Conservation (phyloP, 257 asterid genomes). For the Nemophila menziesii region DNA sequence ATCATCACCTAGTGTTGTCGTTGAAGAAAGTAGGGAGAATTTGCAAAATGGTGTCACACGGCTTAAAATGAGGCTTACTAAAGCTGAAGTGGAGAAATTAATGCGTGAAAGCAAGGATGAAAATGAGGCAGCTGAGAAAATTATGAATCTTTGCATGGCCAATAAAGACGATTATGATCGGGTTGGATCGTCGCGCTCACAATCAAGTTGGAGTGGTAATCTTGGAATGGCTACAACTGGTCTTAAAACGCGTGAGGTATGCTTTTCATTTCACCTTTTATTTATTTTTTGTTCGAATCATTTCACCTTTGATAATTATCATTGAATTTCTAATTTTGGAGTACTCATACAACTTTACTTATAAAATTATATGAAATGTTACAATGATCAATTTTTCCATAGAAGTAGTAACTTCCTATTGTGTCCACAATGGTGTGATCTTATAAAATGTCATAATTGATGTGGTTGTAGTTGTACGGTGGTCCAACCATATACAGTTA, state of each 20-base stretch:
- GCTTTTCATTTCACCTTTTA: conserved; percentile 2
- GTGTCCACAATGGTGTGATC: no score
- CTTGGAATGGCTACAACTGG: conserved; percentile 18
- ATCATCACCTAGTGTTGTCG: conserved; percentile 17
- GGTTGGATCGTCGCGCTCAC: conserved; percentile 5
- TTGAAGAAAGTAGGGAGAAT: conserved; percentile 2
- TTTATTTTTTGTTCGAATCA: conserved; percentile 13
- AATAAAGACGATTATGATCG: conserved; percentile 11
- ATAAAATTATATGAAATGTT: no score
- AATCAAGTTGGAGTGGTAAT: conserved; percentile 9
- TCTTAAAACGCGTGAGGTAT: conserved; percentile 53
- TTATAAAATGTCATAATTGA: no score
- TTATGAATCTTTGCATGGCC: conserved; percentile 40
- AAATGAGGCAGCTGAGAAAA: conserved; percentile 53
- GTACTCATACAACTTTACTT: no score
- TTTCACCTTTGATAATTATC: conserved; percentile 15
- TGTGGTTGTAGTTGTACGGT: no score
- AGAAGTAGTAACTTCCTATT: no score
- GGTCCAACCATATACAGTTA: no score
- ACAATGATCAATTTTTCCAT: no score
- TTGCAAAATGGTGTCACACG: conserved; percentile 21
- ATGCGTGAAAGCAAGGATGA: conserved; percentile 60
- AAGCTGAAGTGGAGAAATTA: conserved; percentile 64
- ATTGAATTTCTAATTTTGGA: not conserved
- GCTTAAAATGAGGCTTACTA: conserved; percentile 58